These are phyloP conservation scores for Atalantia buxifolia DNA, from an alignment of 345 rosid genomes.

Conservation along the genomic window DNA sequence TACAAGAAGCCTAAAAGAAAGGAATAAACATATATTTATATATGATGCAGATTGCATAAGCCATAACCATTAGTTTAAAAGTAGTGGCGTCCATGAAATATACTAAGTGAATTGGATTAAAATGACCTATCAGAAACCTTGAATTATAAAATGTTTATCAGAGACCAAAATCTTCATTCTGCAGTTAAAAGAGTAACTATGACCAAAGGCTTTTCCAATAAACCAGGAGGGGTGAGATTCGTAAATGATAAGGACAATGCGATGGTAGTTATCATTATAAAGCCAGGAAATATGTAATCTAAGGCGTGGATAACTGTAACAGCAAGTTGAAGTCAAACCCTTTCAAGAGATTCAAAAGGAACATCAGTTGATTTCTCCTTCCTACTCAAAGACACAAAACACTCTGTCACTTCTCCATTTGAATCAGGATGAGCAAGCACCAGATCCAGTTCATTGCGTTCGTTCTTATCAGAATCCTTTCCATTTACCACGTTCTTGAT, in stretches of 20 bases:
- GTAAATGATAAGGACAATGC: not conserved
- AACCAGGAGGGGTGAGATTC: not conserved
- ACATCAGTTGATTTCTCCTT: conserved; percentile 37
- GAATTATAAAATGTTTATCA: not conserved
- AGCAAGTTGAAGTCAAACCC: conserved; percentile 30
- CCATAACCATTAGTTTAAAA: not conserved
- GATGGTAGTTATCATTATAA: not conserved
- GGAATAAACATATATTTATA: not conserved
- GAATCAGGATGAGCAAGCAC: conserved; percentile 26
- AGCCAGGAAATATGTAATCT: not conserved
- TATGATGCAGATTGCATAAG: not conserved
- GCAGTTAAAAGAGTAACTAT: not conserved
- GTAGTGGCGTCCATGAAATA: not conserved
- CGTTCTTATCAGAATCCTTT: conserved; percentile 32
- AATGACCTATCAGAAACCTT: not conserved
- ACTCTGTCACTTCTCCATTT: conserved; percentile 21
- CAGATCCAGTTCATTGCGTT: conserved; percentile 16
- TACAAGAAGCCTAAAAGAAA: not conserved
- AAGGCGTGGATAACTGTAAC: not conserved
- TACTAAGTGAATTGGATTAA: not conserved
- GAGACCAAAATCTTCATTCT: not conserved
- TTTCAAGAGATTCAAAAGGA: conserved; percentile 49
- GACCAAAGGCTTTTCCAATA: not conserved
- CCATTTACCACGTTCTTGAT: conserved; percentile 26
- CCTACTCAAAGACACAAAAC: conserved; percentile 22